Evolutionary conservation across 176 grass and related monocot species (phyloP).

Genomic region (Olyra latifolia): DNA sequence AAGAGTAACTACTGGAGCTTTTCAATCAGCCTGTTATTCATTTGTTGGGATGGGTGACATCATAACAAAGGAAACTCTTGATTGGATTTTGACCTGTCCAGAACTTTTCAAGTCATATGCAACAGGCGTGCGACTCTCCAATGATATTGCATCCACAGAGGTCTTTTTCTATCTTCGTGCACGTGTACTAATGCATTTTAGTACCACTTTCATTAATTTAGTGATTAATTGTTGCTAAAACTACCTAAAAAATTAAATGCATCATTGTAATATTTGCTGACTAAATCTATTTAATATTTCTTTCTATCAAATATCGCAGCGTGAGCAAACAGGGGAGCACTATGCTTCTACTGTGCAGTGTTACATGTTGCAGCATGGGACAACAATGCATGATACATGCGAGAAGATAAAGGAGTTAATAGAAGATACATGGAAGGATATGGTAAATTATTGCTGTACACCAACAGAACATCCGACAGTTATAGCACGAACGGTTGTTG

Average conservation of each 20-base stretch:
- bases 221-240: too few species aligned
- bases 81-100: constrained; percentile 33
- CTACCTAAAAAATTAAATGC: too few species aligned
- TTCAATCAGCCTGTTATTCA: background rate
- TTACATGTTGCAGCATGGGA: constrained; percentile 37
- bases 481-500: background rate
- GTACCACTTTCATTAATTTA: too few species aligned
- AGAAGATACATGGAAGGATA: constrained; percentile 40
- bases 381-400: constrained; percentile 14
- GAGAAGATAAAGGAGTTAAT: constrained; percentile 18
- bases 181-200: background rate
- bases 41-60: constrained; percentile 38
- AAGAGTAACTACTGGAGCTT: background rate
- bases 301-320: background rate
- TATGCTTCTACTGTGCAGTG: constrained; percentile 31
- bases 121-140: background rate
- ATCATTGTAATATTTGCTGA: too few species aligned
- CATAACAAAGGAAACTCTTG: constrained; percentile 6
- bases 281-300: background rate
- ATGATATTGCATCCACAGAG: constrained; percentile 39
- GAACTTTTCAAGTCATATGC: background rate
- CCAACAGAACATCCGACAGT: background rate
- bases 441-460: background rate
- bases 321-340: constrained; percentile 29
- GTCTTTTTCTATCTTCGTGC: background rate